phyloP scores from a whole-genome alignment of 106 monocot species.

The Allium cepa region DNA sequence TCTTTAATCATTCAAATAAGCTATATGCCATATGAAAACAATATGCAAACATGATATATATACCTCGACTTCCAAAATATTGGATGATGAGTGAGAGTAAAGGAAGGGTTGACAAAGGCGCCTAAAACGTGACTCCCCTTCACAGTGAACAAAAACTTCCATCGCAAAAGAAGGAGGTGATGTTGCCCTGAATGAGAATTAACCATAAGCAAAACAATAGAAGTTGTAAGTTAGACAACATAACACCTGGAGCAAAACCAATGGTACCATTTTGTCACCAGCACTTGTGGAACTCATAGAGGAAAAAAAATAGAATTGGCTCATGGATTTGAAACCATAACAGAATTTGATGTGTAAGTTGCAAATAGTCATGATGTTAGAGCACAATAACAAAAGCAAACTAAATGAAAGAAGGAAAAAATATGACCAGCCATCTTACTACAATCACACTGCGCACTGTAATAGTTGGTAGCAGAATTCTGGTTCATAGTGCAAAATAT shows the following conservation, averaged over 20 bases:
- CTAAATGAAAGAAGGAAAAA: too few species aligned
- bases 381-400: too few species aligned
- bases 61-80: constrained; percentile 96
- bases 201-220: constrained; percentile 4
- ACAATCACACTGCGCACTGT: too few species aligned
- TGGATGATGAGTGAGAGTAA: constrained; percentile 96
- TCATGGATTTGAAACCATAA: too few species aligned
- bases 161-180: constrained; percentile 97
- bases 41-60: background rate
- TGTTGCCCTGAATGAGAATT: constrained; percentile 53
- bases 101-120: constrained; percentile 95
- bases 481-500: too few species aligned
- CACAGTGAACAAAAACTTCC: constrained; percentile 97
- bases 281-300: too few species aligned
- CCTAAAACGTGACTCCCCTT: constrained; percentile 98
- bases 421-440: too few species aligned
- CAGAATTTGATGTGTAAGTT: too few species aligned
- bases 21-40: background rate
- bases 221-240: background rate
- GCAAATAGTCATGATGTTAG: too few species aligned
- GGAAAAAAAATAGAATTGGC: too few species aligned
- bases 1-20: background rate
- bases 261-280: too few species aligned
- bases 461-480: too few species aligned
- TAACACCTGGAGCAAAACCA: background rate